phyloP scores from a whole-genome alignment of 1,284 basidiomycete genomes.

The Chalciporus sp. region DNA sequence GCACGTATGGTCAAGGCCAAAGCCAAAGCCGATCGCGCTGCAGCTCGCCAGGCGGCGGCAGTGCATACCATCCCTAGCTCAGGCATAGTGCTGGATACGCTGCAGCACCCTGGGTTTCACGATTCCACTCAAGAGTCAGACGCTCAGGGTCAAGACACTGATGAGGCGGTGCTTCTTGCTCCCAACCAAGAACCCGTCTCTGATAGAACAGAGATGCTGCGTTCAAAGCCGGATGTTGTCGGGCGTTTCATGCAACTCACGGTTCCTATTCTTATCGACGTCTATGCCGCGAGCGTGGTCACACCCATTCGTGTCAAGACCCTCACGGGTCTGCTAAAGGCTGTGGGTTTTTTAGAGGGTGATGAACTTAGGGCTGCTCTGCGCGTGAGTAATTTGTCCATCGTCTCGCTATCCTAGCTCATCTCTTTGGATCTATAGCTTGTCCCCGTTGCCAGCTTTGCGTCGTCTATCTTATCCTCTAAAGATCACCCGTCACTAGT shows the following conservation, averaged over 20 bases:
- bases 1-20: slow-evolving; percentile 73
- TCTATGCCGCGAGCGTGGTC: slow-evolving; percentile 92
- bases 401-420: slow-evolving; percentile 4
- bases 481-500: slow-evolving; percentile 86
- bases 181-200: slow-evolving; percentile 40
- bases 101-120: slow-evolving; percentile 19
- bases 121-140: slow-evolving; percentile 37
- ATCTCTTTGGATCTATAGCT: slow-evolving; percentile 48
- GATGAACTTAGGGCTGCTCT: slow-evolving; percentile 77
- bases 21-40: slow-evolving; percentile 74
- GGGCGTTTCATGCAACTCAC: slow-evolving; percentile 83
- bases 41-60: slow-evolving; percentile 53
- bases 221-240: slow-evolving; percentile 75
- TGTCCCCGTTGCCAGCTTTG: slow-evolving; percentile 90
- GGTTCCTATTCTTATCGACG: slow-evolving; percentile 91
- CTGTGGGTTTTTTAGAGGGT: slow-evolving; percentile 82
- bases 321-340: slow-evolving; percentile 83
- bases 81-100: slow-evolving; percentile 23
- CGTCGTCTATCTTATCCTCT: slow-evolving; percentile 89
- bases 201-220: slow-evolving; percentile 72
- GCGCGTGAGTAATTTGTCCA: slow-evolving; percentile 48
- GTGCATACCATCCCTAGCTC: slow-evolving; percentile 33
- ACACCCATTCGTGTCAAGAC: slow-evolving; percentile 86
- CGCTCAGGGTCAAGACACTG: slow-evolving; percentile 37
- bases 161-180: slow-evolving; percentile 32